Percentiles rank a stretch among this genome's conserved stretches.
These are phyloP conservation scores for Penicillium paxilli DNA, from an alignment of 495 filamentous ascomycete genomes.

Conservation along the genomic window DNA sequence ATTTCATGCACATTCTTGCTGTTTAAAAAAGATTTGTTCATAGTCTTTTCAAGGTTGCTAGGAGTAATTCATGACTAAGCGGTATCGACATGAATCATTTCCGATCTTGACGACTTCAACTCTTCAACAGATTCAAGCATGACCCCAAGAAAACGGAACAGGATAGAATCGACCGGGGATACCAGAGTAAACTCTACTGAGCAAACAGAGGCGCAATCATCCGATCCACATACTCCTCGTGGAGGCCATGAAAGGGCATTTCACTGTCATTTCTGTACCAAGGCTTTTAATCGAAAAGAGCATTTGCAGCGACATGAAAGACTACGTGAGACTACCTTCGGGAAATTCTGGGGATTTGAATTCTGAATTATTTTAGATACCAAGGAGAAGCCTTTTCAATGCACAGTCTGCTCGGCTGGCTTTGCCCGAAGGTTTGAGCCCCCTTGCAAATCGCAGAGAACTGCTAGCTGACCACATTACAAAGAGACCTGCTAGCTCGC, in stretches of 20 bases:
- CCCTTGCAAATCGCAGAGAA: background rate
- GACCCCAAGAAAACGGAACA: background rate
- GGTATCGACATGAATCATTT: background rate
- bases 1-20: no score
- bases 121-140: background rate
- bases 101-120: background rate
- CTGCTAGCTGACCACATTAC: background rate
- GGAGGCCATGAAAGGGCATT: background rate
- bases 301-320: slow-evolving; percentile 27
- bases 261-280: slow-evolving; percentile 22
- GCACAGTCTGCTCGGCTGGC: background rate
- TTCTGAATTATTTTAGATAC: slow-evolving; percentile 13
- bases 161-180: background rate
- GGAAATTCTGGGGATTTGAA: slow-evolving; percentile 12
- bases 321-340: slow-evolving; percentile 23
- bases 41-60: no score
- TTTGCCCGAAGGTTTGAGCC: background rate
- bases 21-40: no score
- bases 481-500: background rate
- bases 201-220: background rate
- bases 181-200: background rate
- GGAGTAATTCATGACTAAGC: background rate
- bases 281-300: slow-evolving; percentile 21
- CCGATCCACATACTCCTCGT: background rate
- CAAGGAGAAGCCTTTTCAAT: slow-evolving; percentile 26